Evolutionary conservation across 176 grass and related monocot genomes (phyloP), one percentile per base, ranked within the genome.

Genomic region (Echinochloa phyllopogon): DNA sequence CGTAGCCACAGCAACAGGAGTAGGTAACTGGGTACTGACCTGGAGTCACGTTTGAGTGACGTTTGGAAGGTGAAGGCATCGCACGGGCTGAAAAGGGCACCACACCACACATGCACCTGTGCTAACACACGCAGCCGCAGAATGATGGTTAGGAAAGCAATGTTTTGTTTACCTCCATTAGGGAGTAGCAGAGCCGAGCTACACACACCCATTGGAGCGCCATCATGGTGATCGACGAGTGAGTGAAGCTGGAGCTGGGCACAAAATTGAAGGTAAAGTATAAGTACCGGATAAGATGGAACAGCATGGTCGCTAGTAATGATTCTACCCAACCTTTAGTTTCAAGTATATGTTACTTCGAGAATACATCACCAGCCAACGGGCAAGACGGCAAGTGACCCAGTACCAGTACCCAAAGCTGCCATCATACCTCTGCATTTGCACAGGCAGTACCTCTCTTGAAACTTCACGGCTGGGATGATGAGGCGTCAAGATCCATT

Each of bases 21-120:
- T 86, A 72, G 88, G 83, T 86, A 77, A 86, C 72, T 41, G 55
- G 64, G 78, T 78, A 86, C 88, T 83, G 79, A 83, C 74, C 29
- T 87, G 74, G 84, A 86, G 84, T 90, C 74, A 78, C 88, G 84
- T 83, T 83, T 71, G 66, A 83, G 88, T 78, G 69, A 90, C 84
- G 79, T 79, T 77, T 55, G 40, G 88, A 86, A 69, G 84, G 79
- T 83, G 84, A 74, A 74, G 47, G 47, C 62, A 73, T 10, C 25
- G 67, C 66, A 64, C 88, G 52, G 65, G 21, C 57, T 65, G 84
- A 83, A 47, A 90, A 56, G 45, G 65, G 78, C 88, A 82, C 42
- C 56, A 48, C 73, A 78, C 55, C 88, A 90, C 66, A 65, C 84
- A 78, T 67, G 25, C 10, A 6, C 45, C 52, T 41, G 6, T 57